phyloP scores from a whole-genome alignment of 176 grass and related monocot genomes.

The barley (Hordeum vulgare) region MorexV3_pseudomolecules_assembly NC_058519.1:11993601-11994100 shows the following conservation, averaged over 20 bases:
- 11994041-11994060: no score
- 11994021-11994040: no score
- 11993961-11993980: no score
- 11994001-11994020: no score
- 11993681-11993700: neutral
- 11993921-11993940: no score
- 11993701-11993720: neutral
- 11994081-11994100: no score
- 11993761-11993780: neutral
- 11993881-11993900: neutral
- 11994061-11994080: no score
- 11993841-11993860: neutral
- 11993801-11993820: neutral
- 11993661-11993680: neutral
- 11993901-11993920: neutral
- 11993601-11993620: conserved; percentile 8
- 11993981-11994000: no score
- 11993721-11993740: neutral
- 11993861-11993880: neutral
- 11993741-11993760: neutral
- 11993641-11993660: neutral
- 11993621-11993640: neutral
- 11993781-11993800: neutral
- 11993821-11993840: neutral
- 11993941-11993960: no score